Evolutionary conservation across 768 basidiomycete species (phyloP), one percentile per base, ranked within the genome.

Genomic region (Phaeotremella skinneri): DNA sequence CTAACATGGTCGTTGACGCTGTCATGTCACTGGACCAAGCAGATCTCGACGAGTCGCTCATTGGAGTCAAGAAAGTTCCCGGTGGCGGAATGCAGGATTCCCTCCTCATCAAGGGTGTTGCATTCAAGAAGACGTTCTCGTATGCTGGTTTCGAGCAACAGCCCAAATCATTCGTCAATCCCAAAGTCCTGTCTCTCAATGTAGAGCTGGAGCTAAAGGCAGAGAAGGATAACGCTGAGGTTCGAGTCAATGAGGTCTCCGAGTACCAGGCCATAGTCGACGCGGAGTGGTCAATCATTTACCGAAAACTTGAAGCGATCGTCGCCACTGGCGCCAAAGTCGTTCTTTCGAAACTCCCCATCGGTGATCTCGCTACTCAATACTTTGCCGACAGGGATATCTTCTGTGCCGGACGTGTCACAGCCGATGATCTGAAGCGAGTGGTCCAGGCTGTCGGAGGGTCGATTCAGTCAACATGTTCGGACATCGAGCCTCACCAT

Each of bases 211-310:
- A 99, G 78, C 82, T 99, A 67, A 99, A 99, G 79, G 96, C 96
- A 0, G 96, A 99, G 79, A 93, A 98, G 78, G 96, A 99, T 78
- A 99, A 99, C 66, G 96, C 96, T 2, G 96, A 99, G 79, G 91
- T 99, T 41, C 86, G 96, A 32, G 91, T 99, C 17, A 91, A 98
- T 71, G 87, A 88, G 16, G 94, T 99, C 25, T 87, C 91, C 17
- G 96, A 99, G 74, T 99, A 99, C 74, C 96, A 99, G 79, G 92
- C 94, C 4, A 97, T 99, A 70, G 96, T 99, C 53, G 92, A 99
- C 76, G 96, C 96, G 11, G 96, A 99, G 76, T 99, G 96, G 96
- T 90, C 94, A 70, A 98, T 99, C 78, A 99, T 99, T 70, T 98
- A 94, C 80, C 85, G 89, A 67, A 99, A 99, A 79, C 82, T 99